Evolutionary conservation across 768 basidiomycete species (phyloP).

Genomic region (Psilocybe subaeruginosa): DNA sequence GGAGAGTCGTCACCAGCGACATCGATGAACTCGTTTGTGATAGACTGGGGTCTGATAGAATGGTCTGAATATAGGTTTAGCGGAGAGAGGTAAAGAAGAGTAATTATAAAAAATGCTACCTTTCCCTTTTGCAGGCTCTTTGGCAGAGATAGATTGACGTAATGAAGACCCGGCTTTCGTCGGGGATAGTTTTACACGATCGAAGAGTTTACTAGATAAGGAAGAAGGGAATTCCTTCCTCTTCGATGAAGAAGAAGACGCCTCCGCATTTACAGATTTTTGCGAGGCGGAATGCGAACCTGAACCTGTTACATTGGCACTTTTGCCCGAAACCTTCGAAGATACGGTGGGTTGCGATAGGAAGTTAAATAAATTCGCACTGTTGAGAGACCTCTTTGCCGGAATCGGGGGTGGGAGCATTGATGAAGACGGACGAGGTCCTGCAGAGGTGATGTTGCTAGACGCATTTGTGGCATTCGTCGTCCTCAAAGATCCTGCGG

Average conservation of each 20-base stretch:
- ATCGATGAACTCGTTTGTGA: not conserved
- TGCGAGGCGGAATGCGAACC: not conserved
- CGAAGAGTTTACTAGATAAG: not conserved
- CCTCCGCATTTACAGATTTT: not conserved
- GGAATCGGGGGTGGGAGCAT: not conserved
- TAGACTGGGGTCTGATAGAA: not conserved
- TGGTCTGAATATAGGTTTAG: not conserved
- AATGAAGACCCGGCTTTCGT: not conserved
- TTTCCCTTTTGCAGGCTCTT: not conserved
- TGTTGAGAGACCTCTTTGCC: not conserved
- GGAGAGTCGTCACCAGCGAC: not conserved
- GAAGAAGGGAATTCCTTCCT: not conserved
- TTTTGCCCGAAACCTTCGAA: not conserved
- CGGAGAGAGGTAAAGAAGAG: not conserved
- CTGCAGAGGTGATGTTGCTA: not conserved
- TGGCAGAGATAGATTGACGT: not conserved
- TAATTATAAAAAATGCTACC: not conserved
- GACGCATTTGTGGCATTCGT: not conserved
- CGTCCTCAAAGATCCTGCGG: not conserved
- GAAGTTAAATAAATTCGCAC: not conserved
- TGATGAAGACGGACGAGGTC: not conserved
- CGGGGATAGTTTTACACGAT: not conserved
- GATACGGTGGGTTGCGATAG: not conserved
- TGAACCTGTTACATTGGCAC: not conserved
- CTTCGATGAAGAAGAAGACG: not conserved